phyloP scores from a whole-genome alignment of 148 eudicot genomes.

The Diospyros lotus region DNA sequence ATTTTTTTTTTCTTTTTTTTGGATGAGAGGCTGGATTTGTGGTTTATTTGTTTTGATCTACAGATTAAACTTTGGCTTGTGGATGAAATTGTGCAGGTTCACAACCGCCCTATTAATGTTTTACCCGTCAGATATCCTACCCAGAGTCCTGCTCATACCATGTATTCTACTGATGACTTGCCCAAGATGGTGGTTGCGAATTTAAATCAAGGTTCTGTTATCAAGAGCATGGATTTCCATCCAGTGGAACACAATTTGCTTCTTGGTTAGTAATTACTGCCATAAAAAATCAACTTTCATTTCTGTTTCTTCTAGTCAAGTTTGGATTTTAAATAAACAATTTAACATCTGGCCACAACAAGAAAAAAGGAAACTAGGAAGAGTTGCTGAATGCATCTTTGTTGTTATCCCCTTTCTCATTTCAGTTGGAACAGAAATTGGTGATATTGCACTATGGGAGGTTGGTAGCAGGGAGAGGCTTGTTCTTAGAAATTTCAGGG shows the following conservation, averaged over 20 bases:
- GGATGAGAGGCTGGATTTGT: too few species aligned
- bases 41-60: neutral
- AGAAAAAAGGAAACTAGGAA: too few species aligned
- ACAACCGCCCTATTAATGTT: slow-evolving; percentile 35
- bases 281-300: neutral
- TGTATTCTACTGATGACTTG: slow-evolving; percentile 43
- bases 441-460: slow-evolving; percentile 66
- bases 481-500: slow-evolving; percentile 40
- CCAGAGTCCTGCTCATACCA: slow-evolving; percentile 29
- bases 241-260: slow-evolving; percentile 54
- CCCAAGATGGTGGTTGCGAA: slow-evolving; percentile 50
- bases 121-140: slow-evolving; percentile 36
- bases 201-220: slow-evolving; percentile 60
- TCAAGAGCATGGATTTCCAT: slow-evolving; percentile 73
- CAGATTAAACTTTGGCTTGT: neutral
- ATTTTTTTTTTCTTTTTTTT: neutral
- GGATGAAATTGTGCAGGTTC: slow-evolving; percentile 28
- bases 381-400: neutral
- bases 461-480: slow-evolving; percentile 41
- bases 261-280: slow-evolving; percentile 38
- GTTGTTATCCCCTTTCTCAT: slow-evolving; percentile 8
- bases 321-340: neutral
- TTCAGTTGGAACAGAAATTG: slow-evolving; percentile 66
- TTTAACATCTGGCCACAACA: neutral
- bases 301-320: neutral